Conservation (phyloP, 2,329 filamentous ascomycete genomes). For the Cladorrhinum sp. region DNA sequence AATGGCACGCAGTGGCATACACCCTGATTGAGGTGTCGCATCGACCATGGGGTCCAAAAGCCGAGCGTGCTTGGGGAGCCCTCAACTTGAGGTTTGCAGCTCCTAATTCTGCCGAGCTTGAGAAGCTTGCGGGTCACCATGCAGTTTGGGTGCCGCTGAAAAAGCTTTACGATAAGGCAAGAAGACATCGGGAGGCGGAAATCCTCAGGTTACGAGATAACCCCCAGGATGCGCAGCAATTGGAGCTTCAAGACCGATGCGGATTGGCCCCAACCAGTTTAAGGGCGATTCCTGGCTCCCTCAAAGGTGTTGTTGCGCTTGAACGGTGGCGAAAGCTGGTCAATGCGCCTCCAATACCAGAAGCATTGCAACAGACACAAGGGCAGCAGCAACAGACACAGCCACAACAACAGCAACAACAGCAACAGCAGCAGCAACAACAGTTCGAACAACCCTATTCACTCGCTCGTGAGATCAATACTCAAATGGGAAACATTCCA, state of each 20-base stretch:
- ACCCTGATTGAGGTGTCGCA: slow-evolving; percentile 50
- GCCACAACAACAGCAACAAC: not conserved
- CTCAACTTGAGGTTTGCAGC: slow-evolving; percentile 35
- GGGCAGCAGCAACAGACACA: not conserved
- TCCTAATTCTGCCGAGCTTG: slow-evolving; percentile 40
- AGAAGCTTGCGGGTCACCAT: slow-evolving; percentile 44
- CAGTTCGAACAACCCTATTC: not conserved
- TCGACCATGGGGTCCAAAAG: slow-evolving; percentile 43
- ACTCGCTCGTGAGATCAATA: not conserved
- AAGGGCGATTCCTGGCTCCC: slow-evolving; percentile 43
- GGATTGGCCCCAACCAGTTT: slow-evolving; percentile 46
- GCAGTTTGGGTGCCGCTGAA: slow-evolving; percentile 53
- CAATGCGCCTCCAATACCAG: slow-evolving; percentile 26
- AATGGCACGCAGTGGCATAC: slow-evolving; percentile 58
- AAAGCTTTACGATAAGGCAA: slow-evolving; percentile 52
- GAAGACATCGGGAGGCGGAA: slow-evolving; percentile 50
- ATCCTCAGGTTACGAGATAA: slow-evolving; percentile 47
- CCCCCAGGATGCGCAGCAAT: slow-evolving; percentile 45
- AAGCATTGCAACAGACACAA: not conserved
- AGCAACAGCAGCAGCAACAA: slow-evolving; percentile 8
- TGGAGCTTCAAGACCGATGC: slow-evolving; percentile 49
- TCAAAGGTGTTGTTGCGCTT: slow-evolving; percentile 46
- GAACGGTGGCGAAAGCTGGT: slow-evolving; percentile 53
- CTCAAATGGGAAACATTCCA: not conserved
- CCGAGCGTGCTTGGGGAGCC: slow-evolving; percentile 47